Conservation (phyloP, 2,329 filamentous ascomycete genomes). For the Cephalotrichum gorgonifer region DNA sequence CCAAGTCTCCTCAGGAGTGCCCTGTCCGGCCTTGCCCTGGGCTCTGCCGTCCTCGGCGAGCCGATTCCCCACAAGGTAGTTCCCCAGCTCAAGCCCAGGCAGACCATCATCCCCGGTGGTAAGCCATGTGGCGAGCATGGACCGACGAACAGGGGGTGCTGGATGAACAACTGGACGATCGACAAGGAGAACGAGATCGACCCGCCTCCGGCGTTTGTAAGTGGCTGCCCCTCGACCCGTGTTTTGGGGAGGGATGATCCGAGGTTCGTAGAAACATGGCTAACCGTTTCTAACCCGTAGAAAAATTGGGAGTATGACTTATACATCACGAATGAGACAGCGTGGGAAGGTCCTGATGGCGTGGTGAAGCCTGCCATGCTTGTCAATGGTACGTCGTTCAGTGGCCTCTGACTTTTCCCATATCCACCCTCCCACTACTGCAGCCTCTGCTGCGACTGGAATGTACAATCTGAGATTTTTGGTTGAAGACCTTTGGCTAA, state of each 20-base stretch:
- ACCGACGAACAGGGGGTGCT: constrained; percentile 18
- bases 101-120: constrained; percentile 13
- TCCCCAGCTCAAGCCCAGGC: constrained; percentile 5
- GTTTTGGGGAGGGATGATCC: neutral
- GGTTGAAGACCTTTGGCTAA: neutral
- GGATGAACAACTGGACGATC: constrained; percentile 19
- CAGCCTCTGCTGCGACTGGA: no score
- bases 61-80: neutral
- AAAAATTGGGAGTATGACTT: constrained; percentile 14
- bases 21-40: constrained; percentile 1
- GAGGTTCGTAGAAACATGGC: no score
- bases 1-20: neutral
- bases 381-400: constrained; percentile 29
- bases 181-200: constrained; percentile 17
- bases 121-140: constrained; percentile 16
- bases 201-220: constrained; percentile 13
- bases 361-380: constrained; percentile 26
- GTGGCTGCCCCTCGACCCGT: neutral
- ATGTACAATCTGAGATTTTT: no score
- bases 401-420: no score
- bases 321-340: constrained; percentile 14
- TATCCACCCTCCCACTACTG: no score
- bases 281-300: neutral
- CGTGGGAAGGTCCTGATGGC: constrained; percentile 13
- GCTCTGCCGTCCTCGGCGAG: neutral